A percentile compares a stretch with the other conserved stretches of the same genome.
phyloP scores from a whole-genome alignment of 768 basidiomycete genomes.

The Rickenella mellea region DNA sequence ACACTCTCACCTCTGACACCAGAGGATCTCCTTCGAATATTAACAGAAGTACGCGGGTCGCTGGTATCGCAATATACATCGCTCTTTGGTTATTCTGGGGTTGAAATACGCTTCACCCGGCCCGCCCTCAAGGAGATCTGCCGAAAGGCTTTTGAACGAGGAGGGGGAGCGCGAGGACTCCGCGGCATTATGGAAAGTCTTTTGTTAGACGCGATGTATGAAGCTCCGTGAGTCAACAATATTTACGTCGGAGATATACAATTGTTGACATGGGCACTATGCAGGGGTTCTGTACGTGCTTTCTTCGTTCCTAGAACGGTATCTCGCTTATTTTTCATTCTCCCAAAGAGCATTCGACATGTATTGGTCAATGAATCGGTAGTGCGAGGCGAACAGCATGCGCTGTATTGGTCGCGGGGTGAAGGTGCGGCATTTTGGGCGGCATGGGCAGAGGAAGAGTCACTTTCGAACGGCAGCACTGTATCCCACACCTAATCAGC shows the following conservation, averaged over 20 bases:
- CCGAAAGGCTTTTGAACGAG: conserved; percentile 63
- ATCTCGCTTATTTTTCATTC: too few relatives aligned
- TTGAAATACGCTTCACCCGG: conserved; percentile 81
- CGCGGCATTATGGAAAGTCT: conserved; percentile 83
- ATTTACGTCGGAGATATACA: conserved; percentile 2
- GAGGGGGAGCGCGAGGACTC: conserved; percentile 85
- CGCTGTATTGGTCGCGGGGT: conserved; percentile 69
- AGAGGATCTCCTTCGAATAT: conserved; percentile 76
- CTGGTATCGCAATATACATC: conserved; percentile 84
- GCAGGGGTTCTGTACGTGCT: too few relatives aligned
- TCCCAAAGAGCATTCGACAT: conserved; percentile 57
- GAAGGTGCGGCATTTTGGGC: conserved; percentile 65
- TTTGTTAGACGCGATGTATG: conserved; percentile 87
- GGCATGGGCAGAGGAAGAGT: conserved; percentile 67
- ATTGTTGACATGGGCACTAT: too few relatives aligned
- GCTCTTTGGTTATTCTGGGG: conserved; percentile 74
- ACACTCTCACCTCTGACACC: conserved; percentile 73
- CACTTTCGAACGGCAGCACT: conserved; percentile 16
- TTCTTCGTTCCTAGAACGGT: too few relatives aligned
- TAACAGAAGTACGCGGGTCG: conserved; percentile 88
- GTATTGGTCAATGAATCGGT: conserved; percentile 73
- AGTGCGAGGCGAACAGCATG: conserved; percentile 50
- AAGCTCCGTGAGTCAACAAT: conserved; percentile 64
- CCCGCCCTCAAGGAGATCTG: conserved; percentile 78
- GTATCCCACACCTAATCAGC: too few relatives aligned